Percentiles rank a stretch among this genome's conserved stretches.
Conservation (phyloP, 768 basidiomycete genomes). For the Naganishia friedmannii region DNA sequence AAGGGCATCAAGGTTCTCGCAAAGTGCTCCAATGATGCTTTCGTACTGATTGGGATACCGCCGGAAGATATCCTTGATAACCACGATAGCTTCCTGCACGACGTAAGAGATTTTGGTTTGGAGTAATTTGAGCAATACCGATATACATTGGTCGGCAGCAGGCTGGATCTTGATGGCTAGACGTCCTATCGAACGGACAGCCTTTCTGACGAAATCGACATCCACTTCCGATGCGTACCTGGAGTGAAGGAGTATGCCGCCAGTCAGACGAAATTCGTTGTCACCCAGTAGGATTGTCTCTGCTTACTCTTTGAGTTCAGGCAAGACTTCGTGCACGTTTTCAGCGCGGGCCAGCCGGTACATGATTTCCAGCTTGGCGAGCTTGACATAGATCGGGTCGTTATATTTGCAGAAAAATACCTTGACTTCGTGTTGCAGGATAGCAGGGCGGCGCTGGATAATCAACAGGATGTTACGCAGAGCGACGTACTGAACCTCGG, state of each 20-base stretch:
- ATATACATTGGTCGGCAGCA: conserved; percentile 85
- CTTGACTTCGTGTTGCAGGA: conserved; percentile 94
- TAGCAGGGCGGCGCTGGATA: conserved; percentile 86
- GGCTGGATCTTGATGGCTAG: conserved; percentile 94
- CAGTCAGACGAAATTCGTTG: no score
- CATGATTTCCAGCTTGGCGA: conserved; percentile 98
- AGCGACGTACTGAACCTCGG: conserved; percentile 97
- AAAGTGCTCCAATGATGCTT: conserved; percentile 87
- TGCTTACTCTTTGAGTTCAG: conserved; percentile 87
- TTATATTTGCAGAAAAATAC: conserved; percentile 99
- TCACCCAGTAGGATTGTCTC: not conserved
- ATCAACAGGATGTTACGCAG: conserved; percentile 94
- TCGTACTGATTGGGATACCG: conserved; percentile 96
- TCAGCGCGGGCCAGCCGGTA: conserved; percentile 92
- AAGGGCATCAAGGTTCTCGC: conserved; percentile 82
- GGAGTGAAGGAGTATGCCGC: no score
- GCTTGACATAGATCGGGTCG: conserved; percentile 97
- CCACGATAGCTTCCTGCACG: conserved; percentile 94
- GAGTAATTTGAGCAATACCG: conserved; percentile 77
- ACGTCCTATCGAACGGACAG: conserved; percentile 93
- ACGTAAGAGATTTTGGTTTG: conserved; percentile 93
- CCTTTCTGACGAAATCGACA: conserved; percentile 95
- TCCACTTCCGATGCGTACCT: conserved; percentile 99
- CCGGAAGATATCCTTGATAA: conserved; percentile 96
- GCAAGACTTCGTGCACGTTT: conserved; percentile 85